These are phyloP conservation scores for Mycena leptocephala DNA, from an alignment of 768 basidiomycete genomes.

Conservation along the genomic window DNA sequence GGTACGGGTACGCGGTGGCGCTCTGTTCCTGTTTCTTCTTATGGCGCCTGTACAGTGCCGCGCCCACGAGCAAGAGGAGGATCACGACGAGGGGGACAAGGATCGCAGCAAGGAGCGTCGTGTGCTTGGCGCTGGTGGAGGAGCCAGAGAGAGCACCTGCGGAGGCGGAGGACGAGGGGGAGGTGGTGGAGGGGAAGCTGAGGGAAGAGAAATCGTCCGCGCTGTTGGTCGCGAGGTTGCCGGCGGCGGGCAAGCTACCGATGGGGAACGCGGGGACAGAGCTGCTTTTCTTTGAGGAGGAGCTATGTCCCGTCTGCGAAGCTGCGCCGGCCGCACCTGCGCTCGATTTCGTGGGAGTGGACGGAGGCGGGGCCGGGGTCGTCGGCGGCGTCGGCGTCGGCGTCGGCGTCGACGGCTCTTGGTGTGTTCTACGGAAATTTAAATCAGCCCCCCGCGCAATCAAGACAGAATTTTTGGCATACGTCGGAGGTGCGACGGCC, in stretches of 20 bases:
- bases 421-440: no score
- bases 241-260: not conserved
- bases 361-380: not conserved
- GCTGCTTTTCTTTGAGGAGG: not conserved
- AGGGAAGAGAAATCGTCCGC: not conserved
- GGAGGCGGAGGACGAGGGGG: not conserved
- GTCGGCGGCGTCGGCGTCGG: not conserved
- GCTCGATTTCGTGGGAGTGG: not conserved
- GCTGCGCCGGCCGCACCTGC: not conserved
- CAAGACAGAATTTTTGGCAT: no score
- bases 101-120: conserved; percentile 5
- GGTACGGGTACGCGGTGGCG: not conserved
- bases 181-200: not conserved
- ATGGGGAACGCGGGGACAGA: not conserved
- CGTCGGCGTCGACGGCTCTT: not conserved
- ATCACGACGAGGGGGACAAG: conserved; percentile 1
- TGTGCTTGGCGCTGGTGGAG: not conserved
- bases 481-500: no score
- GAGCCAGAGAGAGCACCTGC: not conserved
- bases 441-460: no score
- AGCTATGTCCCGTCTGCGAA: no score
- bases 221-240: no score
- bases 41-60: not conserved
- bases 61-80: not conserved
- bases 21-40: no score